Percentiles rank a stretch among this genome's conserved stretches.
These are phyloP conservation scores for Lentinula sp. DNA, from an alignment of 768 basidiomycete species.

Conservation along the genomic window DNA sequence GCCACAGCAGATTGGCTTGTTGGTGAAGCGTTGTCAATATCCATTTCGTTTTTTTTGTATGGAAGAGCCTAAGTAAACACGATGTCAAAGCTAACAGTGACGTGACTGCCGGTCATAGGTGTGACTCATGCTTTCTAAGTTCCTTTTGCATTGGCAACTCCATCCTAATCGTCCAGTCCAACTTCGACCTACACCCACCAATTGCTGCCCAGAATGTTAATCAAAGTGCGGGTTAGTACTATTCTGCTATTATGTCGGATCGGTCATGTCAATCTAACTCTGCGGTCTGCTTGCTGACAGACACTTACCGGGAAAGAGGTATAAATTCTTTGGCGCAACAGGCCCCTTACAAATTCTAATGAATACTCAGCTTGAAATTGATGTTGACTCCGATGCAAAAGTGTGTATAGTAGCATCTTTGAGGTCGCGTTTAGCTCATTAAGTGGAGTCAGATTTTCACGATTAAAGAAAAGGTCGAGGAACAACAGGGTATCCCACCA, in stretches of 20 bases:
- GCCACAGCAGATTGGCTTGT: not conserved
- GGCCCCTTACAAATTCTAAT: conserved; percentile 6
- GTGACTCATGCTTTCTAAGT: not conserved
- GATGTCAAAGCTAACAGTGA: not conserved
- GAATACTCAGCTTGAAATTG: conserved; percentile 75
- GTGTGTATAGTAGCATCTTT: conserved; percentile 28
- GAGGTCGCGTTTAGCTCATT: no score
- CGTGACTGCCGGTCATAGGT: not conserved
- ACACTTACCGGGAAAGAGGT: conserved; percentile 98
- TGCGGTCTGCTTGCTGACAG: conserved; percentile 29
- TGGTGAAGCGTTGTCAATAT: not conserved
- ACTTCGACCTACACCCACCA: not conserved
- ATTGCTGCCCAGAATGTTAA: not conserved
- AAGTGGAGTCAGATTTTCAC: conserved; percentile 60
- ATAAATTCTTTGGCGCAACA: not conserved
- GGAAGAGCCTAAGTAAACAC: not conserved
- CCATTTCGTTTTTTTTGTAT: not conserved
- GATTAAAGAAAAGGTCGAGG: conserved; percentile 97
- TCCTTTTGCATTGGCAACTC: not conserved
- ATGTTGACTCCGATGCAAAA: conserved; percentile 88
- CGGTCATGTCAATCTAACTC: not conserved
- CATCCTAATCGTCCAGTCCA: not conserved
- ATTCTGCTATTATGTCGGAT: not conserved
- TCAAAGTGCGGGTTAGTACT: not conserved
- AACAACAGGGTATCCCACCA: conserved; percentile 97